Evolutionary conservation across 1,284 basidiomycete species (phyloP), one percentile per base, ranked within the genome.

Genomic region (Vanrija pseudolonga): DNA sequence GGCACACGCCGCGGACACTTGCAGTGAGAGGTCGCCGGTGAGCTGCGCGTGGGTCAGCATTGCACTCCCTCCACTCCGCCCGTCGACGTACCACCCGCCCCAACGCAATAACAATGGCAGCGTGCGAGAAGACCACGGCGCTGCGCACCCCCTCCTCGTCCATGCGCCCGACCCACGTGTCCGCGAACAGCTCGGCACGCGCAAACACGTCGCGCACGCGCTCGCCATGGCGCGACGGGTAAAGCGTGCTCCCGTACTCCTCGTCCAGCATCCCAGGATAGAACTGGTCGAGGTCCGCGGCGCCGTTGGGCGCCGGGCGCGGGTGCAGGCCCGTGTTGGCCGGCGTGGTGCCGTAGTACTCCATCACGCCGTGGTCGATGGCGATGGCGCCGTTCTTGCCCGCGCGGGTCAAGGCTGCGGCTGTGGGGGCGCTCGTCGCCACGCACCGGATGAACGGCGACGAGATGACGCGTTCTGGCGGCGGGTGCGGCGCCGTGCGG

Each of bases 371-470:
- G 36, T 59, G 55, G 23, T 62, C 57, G 26, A 59, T 23, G n/a
- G 23, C 24, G 22, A 56, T 50, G 12, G 44, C 6, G 46, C 28
- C n/a, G 14, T 26, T 18, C 23, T 37, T 19, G 19, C 26, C n/a
- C 22, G 44, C 18, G 12, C 36, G 24, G 14, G 43, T 23, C 15
- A 54, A 66, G 4, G 65, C 63, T 15, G 69, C 56, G 0, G 72
- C 71, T 1, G 74, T 72, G 3, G 79, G 79, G 0, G 70, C 51
- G 0, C 77, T 69, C 0, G 80, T 81, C 57, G 80, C 77, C n/a
- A 81, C 66, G 56, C 80, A 81, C 15, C 80, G 76, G 58, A 79
- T 80, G 60, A 80, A 80, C 0, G 75, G 72, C 19, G 63, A 67
- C 12, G 62, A 64, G 54, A 73, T 70, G 24, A 76, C 61, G 37